phyloP scores from a whole-genome alignment of 306 rosid species.

The Crataegus laevigata region DNA sequence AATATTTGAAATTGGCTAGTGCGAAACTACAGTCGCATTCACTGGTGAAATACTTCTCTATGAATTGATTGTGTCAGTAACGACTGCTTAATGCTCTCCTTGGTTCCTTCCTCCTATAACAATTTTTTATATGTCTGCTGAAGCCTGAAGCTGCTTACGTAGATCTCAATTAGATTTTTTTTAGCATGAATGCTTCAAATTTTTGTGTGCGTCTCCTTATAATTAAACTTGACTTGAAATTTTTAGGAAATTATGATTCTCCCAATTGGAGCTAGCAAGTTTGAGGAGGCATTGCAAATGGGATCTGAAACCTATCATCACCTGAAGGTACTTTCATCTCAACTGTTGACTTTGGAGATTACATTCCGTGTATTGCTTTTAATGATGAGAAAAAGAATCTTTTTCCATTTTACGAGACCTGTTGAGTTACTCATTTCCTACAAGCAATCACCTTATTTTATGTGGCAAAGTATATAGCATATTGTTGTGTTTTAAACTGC shows the following conservation, averaged over 20 bases:
- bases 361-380: not conserved
- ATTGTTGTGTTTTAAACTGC: not conserved
- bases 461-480: not conserved
- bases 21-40: not conserved
- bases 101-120: not conserved
- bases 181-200: not conserved
- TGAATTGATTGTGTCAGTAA: not conserved
- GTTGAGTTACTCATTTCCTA: not conserved
- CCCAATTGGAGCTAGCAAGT: conserved; percentile 78
- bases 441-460: not conserved
- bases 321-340: conserved; percentile 56
- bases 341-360: not conserved
- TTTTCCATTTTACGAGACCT: not conserved
- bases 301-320: conserved; percentile 94
- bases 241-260: conserved; percentile 87
- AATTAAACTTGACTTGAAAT: conserved; percentile 13
- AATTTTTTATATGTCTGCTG: not conserved
- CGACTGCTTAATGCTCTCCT: not conserved
- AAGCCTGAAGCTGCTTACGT: not conserved
- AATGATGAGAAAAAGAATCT: not conserved
- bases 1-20: not conserved
- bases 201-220: not conserved
- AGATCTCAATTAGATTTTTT: not conserved
- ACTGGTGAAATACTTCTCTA: not conserved
- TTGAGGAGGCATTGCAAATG: conserved; percentile 92